Base-by-base conservation (phyloP, 2,329 filamentous ascomycete species). In the Aspergillus sp. region DNA sequence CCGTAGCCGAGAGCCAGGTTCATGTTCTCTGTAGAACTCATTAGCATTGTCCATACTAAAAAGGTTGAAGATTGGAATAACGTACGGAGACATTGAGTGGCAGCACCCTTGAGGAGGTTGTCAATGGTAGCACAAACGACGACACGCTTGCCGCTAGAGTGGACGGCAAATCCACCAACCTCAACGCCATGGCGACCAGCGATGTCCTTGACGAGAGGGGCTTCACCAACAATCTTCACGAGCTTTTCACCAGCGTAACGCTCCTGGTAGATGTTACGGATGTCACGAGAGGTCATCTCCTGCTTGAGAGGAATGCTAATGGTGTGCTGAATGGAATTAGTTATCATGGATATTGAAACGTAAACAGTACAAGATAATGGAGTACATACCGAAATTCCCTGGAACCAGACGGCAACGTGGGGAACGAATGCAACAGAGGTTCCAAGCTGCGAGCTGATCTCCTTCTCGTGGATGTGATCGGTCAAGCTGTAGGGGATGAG, bases 341-440 rank as follows among this genome's bases (percentile, higher is more conserved):
- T 11, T 37, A 19, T 31, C 9, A 46, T 40, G 27, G 11, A 12
- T 3, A 6, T 19, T 10, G 7, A 31, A 32, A 5, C 9, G 35
- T 19, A 19, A 19, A 19, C 19, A 4, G n/a, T 39, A 27, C 2
- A 8, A 40, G 7, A 6, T 2, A 34, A 26, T 7, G 27, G 29
- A 12, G 37, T 13, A 60, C 64, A 66, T 70, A 77, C 74, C 63
- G 88, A 83, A 56, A 97, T 97, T 51, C 91, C 91, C 62, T 94
- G 86, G 79, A 97, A 97, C 91, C 90, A 97, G 10, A 86, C 82
- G n/a, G 90, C 88, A 26, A 95, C 90, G 66, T 97, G 93, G 6
- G 93, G 93, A 45, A 93, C 86, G 64, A 98, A 98, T 5, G 84
- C 86, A 8, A 95, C 83, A 12, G 79, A 71, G 10, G 73, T 76